These are phyloP conservation scores for Emydomyces testavorans DNA, from an alignment of 2,329 filamentous ascomycete species.

Conservation along the genomic window DNA sequence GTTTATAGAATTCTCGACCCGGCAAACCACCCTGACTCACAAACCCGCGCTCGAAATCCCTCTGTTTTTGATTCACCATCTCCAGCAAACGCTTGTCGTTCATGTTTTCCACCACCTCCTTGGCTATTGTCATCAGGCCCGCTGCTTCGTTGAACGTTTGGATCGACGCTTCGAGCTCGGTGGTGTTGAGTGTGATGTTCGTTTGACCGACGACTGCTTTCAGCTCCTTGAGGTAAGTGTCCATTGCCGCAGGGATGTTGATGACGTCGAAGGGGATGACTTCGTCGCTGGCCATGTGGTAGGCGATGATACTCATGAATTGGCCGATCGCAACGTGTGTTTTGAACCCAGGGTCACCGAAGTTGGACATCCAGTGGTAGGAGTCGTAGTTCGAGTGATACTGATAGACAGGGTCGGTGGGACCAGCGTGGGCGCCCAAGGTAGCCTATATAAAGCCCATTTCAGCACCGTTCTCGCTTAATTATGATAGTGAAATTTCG, in stretches of 20 bases:
- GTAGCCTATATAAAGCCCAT: constrained; percentile 25
- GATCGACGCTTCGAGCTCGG: constrained; percentile 27
- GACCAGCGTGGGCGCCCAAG: constrained; percentile 30
- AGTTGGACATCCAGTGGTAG: constrained; percentile 43
- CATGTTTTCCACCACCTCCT: constrained; percentile 10
- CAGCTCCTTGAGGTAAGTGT: constrained; percentile 28
- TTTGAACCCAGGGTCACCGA: constrained; percentile 41
- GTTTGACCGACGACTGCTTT: constrained; percentile 22
- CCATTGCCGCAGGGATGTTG: constrained; percentile 30
- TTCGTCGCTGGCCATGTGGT: constrained; percentile 32
- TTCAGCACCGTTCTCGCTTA: not conserved
- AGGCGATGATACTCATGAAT: constrained; percentile 34
- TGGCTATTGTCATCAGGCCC: constrained; percentile 17
- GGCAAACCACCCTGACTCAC: constrained; percentile 38
- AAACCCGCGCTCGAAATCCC: constrained; percentile 39
- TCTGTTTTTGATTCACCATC: constrained; percentile 36
- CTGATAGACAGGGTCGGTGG: constrained; percentile 36
- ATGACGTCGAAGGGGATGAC: constrained; percentile 32
- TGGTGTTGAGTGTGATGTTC: constrained; percentile 15
- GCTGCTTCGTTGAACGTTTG: constrained; percentile 23
- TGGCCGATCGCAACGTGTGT: constrained; percentile 42
- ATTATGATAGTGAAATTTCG: too few species aligned
- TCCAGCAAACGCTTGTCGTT: constrained; percentile 13
- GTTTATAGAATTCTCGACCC: constrained; percentile 36
- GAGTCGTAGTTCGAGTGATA: constrained; percentile 41